phyloP scores from a whole-genome alignment of 2,329 filamentous ascomycete species.

The Neurospora sp. region DNA sequence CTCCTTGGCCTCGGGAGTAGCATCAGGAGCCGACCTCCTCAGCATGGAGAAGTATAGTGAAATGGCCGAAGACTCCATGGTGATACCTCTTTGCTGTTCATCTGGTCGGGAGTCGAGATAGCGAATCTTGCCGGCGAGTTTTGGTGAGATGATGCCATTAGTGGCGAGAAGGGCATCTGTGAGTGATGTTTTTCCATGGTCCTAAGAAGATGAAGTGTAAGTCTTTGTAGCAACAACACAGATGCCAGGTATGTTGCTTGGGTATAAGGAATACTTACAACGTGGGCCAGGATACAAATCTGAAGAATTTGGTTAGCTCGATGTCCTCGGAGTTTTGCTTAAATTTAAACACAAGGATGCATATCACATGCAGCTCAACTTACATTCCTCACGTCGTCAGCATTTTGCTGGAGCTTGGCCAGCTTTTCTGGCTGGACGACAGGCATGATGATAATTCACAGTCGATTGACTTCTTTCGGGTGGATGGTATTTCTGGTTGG shows the following conservation, averaged over 20 bases:
- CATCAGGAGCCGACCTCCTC: slow-evolving; percentile 59
- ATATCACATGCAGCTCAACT: slow-evolving; percentile 20
- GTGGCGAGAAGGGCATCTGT: slow-evolving; percentile 94
- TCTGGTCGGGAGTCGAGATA: slow-evolving; percentile 95
- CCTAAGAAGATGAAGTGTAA: slow-evolving; percentile 25
- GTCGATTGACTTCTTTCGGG: neutral
- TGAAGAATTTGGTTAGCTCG: slow-evolving; percentile 22
- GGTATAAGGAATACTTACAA: slow-evolving; percentile 29
- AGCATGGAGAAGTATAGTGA: slow-evolving; percentile 93
- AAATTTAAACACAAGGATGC: slow-evolving; percentile 1
- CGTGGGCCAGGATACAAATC: slow-evolving; percentile 94
- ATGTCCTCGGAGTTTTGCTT: slow-evolving; percentile 5
- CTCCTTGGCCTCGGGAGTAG: slow-evolving; percentile 65
- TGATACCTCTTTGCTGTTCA: slow-evolving; percentile 92
- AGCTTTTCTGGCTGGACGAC: slow-evolving; percentile 86
- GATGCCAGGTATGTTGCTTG: neutral
- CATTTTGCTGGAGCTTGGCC: slow-evolving; percentile 76
- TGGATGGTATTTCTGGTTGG: neutral
- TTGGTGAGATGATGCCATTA: slow-evolving; percentile 98
- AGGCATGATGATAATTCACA: slow-evolving; percentile 55
- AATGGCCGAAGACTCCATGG: slow-evolving; percentile 99
- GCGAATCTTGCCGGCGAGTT: slow-evolving; percentile 93
- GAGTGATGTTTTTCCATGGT: slow-evolving; percentile 96
- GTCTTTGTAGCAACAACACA: neutral
- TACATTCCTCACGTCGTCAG: slow-evolving; percentile 89